Percentiles rank a stretch among this genome's conserved stretches.
Conservation (phyloP, 2,329 filamentous ascomycete species). For the Mollisiaceae sp. region DNA sequence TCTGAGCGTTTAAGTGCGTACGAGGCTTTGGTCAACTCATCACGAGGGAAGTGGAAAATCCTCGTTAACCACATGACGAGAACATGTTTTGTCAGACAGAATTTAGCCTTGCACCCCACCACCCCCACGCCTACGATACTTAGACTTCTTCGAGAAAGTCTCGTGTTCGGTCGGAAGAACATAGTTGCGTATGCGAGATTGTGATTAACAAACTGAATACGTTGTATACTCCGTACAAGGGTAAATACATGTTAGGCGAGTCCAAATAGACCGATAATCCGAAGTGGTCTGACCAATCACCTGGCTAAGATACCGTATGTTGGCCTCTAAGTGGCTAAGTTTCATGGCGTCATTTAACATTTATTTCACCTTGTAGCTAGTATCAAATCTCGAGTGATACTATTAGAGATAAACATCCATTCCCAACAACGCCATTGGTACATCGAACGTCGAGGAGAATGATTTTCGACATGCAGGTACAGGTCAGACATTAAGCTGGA, state of each 20-base stretch:
- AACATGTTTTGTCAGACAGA: not conserved
- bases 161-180: not conserved
- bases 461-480: not conserved
- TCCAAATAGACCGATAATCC: too few relatives aligned
- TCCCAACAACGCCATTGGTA: not conserved
- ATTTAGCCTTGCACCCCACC: not conserved
- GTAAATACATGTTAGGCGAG: too few relatives aligned
- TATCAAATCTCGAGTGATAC: not conserved
- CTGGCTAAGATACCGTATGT: too few relatives aligned
- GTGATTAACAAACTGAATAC: not conserved
- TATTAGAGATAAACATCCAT: not conserved
- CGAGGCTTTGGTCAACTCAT: not conserved
- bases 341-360: too few relatives aligned
- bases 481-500: not conserved
- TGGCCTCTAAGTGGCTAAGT: too few relatives aligned
- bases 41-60: not conserved
- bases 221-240: too few relatives aligned
- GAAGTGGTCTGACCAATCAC: too few relatives aligned
- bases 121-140: not conserved
- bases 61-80: slow-evolving; percentile 4
- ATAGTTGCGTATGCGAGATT: not conserved
- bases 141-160: not conserved
- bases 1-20: not conserved
- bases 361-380: too few relatives aligned
- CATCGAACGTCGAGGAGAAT: not conserved